phyloP scores from a whole-genome alignment of 1,284 basidiomycete genomes.

The Pholiota adiposa region DNA sequence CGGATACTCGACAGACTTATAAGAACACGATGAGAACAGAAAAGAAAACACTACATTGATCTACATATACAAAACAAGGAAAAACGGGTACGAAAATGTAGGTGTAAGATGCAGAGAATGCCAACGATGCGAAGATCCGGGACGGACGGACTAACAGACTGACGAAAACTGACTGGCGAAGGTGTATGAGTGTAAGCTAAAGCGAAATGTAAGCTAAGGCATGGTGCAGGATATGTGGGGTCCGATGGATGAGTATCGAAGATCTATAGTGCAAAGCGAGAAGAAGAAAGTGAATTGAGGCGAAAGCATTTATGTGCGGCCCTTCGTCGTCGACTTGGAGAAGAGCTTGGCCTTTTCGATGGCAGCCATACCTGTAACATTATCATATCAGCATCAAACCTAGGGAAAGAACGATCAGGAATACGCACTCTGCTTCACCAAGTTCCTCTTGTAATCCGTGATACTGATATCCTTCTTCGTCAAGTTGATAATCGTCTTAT shows the following conservation, averaged over 20 bases:
- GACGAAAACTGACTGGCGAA: no score
- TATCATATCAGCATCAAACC: slow-evolving; percentile 1
- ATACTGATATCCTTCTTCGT: slow-evolving; percentile 90
- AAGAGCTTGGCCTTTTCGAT: slow-evolving; percentile 94
- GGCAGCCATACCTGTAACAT: slow-evolving; percentile 60
- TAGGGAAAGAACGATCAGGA: slow-evolving; percentile 15
- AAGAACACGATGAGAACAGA: not conserved
- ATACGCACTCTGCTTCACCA: slow-evolving; percentile 68
- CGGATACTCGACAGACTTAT: no score
- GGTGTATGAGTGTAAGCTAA: no score
- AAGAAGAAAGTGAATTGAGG: not conserved
- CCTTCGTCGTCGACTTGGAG: slow-evolving; percentile 75
- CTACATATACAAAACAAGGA: not conserved
- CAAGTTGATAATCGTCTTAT: slow-evolving; percentile 92
- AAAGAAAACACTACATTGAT: not conserved
- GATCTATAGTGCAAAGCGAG: not conserved
- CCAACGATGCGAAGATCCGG: not conserved
- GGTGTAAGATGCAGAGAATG: not conserved
- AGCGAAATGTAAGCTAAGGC: not conserved
- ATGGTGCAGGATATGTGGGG: not conserved
- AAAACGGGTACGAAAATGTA: not conserved
- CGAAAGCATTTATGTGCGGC: slow-evolving; percentile 50
- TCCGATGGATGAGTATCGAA: not conserved
- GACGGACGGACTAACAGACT: not conserved
- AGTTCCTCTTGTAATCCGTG: slow-evolving; percentile 87